phyloP scores from a whole-genome alignment of 2,329 filamentous ascomycete genomes.

The Colletotrichum cuscutae region DNA sequence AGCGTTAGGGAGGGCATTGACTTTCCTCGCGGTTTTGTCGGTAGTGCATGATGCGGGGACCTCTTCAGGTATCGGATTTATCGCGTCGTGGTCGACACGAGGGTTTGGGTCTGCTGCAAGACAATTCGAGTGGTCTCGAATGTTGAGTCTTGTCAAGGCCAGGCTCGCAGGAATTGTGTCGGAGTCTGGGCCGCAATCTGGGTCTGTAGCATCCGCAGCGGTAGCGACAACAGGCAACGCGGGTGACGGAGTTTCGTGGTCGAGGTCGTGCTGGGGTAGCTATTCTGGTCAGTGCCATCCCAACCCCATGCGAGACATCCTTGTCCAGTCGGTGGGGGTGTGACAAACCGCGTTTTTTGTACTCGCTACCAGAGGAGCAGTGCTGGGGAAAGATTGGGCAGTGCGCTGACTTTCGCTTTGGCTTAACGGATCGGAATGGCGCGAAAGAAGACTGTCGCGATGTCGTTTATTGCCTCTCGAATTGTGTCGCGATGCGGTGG shows the following conservation, averaged over 20 bases:
- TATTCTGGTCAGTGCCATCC: slow-evolving; percentile 33
- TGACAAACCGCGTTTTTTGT: slow-evolving; percentile 18
- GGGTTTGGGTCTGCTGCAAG: not conserved
- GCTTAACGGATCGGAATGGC: not conserved
- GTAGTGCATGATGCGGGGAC: slow-evolving; percentile 11
- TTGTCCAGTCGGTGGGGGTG: slow-evolving; percentile 5
- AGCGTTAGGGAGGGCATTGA: slow-evolving; percentile 32
- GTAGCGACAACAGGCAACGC: slow-evolving; percentile 18
- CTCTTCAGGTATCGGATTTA: not conserved
- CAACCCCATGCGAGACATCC: slow-evolving; percentile 1
- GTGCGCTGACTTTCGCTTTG: not conserved
- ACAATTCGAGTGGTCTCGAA: not conserved
- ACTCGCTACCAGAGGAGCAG: slow-evolving; percentile 13
- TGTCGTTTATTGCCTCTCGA: not conserved
- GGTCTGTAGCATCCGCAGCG: not conserved
- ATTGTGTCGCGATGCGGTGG: not conserved
- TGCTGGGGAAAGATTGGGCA: not conserved
- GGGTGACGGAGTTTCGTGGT: slow-evolving; percentile 17
- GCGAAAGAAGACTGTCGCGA: not conserved
- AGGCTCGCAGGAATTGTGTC: not conserved
- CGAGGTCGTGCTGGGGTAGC: slow-evolving; percentile 26
- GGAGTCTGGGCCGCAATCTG: slow-evolving; percentile 8
- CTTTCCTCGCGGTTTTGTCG: slow-evolving; percentile 16
- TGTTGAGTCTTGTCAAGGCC: not conserved
- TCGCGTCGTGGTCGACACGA: slow-evolving; percentile 10